Evolutionary conservation across 169 alveolate species (phyloP).

Genomic region (Cryptosporidium ryanae): DNA sequence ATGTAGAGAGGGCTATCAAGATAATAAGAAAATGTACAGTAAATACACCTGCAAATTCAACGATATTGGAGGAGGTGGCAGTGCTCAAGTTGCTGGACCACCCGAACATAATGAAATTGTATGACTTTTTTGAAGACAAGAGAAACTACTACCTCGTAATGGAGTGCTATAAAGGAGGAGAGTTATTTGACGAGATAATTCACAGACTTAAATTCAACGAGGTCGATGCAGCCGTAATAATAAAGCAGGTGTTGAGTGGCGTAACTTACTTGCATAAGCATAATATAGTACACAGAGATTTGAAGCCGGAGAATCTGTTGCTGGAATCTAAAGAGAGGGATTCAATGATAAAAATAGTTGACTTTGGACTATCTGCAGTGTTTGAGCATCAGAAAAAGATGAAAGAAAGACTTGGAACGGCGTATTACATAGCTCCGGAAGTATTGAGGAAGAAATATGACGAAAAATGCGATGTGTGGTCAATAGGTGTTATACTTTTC

Average conservation of each 20-base stretch:
- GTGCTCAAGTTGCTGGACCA: conserved; percentile 91
- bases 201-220: conserved; percentile 89
- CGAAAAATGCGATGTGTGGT: conserved; percentile 92
- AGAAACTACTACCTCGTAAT: conserved; percentile 88
- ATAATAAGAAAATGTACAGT: conserved; percentile 83
- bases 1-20: conserved; percentile 87
- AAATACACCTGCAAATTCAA: conserved; percentile 66
- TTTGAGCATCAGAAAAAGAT: conserved; percentile 80
- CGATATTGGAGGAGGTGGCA: conserved; percentile 86
- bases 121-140: conserved; percentile 91
- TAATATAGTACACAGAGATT: conserved; percentile 90
- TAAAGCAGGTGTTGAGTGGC: conserved; percentile 91
- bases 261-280: conserved; percentile 91
- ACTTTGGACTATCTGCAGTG: conserved; percentile 90
- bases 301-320: conserved; percentile 88
- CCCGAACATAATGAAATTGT: conserved; percentile 93
- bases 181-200: conserved; percentile 90
- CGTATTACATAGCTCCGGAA: conserved; percentile 90
- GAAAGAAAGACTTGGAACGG: conserved; percentile 89
- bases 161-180: conserved; percentile 93
- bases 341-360: conserved; percentile 84
- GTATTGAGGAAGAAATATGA: conserved; percentile 86
- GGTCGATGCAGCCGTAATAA: conserved; percentile 89
- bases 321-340: conserved; percentile 79
- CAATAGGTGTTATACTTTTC: conserved; percentile 90